Evolutionary conservation across 495 filamentous ascomycete genomes (phyloP), one percentile per base, ranked within the genome.

Genomic region (Rostrohypoxylon terebratum): DNA sequence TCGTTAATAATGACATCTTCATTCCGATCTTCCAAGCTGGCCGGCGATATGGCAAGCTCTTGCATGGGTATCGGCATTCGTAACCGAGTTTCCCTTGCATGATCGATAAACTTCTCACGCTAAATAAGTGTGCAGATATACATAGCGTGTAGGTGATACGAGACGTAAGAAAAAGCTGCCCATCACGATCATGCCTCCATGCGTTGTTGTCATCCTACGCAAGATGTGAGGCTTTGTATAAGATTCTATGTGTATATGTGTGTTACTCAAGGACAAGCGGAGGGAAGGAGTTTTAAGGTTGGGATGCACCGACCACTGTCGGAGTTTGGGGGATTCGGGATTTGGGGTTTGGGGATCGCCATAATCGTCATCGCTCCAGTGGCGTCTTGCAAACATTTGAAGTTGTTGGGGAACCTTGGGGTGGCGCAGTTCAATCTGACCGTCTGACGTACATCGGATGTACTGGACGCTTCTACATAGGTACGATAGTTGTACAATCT

Each of bases 401-500:
- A 59, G 58, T 14, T 45, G 40, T 67, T 65, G 59, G 59, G 61
- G n/a, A n/a, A n/a, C n/a, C n/a, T n/a, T n/a, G n/a, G n/a, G 47
- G 69, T 72, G 69, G 69, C 69, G 69, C 59, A 72, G 69, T n/a
- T 4, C 14, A 61, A 28, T 28, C 28, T 28, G 28, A 28, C 28
- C n/a, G n/a, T 66, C 47, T 57, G 58, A 63, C 42, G n/a, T n/a
- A n/a, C n/a, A n/a, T n/a, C n/a, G n/a, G n/a, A n/a, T n/a, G n/a
- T n/a, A n/a, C n/a, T n/a, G 63, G 53, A 59, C 31, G 33, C 42
- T 51, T 25, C n/a, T 23, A n/a, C 13, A 18, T 57, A 40, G 16
- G 54, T 54, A 54, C 13, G 28, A 34, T 14, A 34, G 11, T 54
- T 34, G 28, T 54, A 18, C 14, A n/a, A n/a, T n/a, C n/a, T n/a